Evolutionary conservation across 1,284 basidiomycete species (phyloP), one percentile per base, ranked within the genome.

Genomic region (Cutaneotrichosporon sp.): DNA sequence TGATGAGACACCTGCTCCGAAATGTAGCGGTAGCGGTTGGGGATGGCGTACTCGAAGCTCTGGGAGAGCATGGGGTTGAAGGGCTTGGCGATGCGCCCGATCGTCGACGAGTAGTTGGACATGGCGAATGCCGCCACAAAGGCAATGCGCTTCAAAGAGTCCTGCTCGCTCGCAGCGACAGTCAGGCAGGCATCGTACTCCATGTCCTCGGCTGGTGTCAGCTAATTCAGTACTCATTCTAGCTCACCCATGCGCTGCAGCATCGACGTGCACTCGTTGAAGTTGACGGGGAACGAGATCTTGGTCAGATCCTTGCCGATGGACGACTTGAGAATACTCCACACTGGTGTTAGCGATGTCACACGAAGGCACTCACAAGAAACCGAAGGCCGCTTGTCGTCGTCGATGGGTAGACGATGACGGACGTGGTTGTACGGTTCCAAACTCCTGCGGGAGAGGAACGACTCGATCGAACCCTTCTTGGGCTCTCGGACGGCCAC

Each of bases 231-330:
- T n/a, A n/a, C n/a, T n/a, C n/a, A n/a, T n/a, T n/a, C n/a, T n/a
- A n/a, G n/a, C 29, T 35, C 34, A 35, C 34, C 86, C 71, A 82
- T 82, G 38, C 80, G 71, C 66, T 82, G 79, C n/a, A 97, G 74
- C 94, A 98, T 97, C 62, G 90, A 93, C 39, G 90, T 93, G 33
- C 89, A 90, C 65, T 94, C 90, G 74, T 97, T 98, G 76, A 97
- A 97, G 74, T 86, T 90, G 46, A 97, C 92, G 1, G 93, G 93
- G 76, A 97, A 96, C 3, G 72, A 74, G 60, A 97, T 97, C 80
- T 84, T 94, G 37, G 93, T 97, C 65, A 97, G 77, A 72, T 97
- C 93, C 78, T 97, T 97, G 60, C 94, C 94, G 55, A 98, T 96
- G 60, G 87, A 90, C 60, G 89, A 86, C 78, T 97, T 98, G 77